Conservation (phyloP, 805 yeast species). For the Teunomyces panamensis region DNA sequence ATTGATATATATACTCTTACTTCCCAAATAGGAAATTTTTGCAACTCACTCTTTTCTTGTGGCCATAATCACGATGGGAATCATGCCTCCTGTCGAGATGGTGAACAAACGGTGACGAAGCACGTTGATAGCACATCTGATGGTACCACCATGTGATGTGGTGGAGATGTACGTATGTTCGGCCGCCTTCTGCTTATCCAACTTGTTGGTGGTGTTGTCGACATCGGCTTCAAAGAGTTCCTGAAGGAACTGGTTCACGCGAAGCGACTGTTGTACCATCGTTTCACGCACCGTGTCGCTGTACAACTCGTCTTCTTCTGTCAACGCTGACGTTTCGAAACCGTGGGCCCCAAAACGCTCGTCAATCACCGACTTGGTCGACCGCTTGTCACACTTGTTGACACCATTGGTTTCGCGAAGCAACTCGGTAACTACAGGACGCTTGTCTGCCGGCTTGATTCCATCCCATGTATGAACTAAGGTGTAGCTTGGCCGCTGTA, state of each 20-base stretch:
- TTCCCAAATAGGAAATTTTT: not conserved
- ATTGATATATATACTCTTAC: not conserved
- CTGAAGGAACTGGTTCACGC: conserved; percentile 48
- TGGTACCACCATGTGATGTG: conserved; percentile 64
- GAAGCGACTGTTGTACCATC: conserved; percentile 45
- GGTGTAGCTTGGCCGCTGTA: conserved; percentile 62
- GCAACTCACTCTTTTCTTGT: conserved; percentile 10
- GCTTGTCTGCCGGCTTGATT: conserved; percentile 19
- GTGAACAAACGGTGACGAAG: conserved; percentile 55
- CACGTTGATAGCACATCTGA: conserved; percentile 49
- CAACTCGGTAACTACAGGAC: conserved; percentile 39
- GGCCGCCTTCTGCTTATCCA: conserved; percentile 21
- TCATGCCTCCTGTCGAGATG: conserved; percentile 65
- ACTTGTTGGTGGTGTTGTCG: conserved; percentile 9
- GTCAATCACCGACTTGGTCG: conserved; percentile 34
- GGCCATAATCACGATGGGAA: conserved; percentile 55
- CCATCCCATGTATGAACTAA: conserved; percentile 50
- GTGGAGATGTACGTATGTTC: conserved; percentile 36
- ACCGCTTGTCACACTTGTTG: conserved; percentile 60
- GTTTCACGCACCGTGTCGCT: conserved; percentile 47
- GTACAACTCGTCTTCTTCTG: conserved; percentile 50
- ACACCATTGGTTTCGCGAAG: conserved; percentile 61
- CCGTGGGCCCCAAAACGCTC: conserved; percentile 40
- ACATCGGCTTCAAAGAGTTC: conserved; percentile 23
- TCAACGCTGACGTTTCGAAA: conserved; percentile 46